phyloP scores from a whole-genome alignment of 2,329 filamentous ascomycete species.

The Phyllachora maydis region DNA sequence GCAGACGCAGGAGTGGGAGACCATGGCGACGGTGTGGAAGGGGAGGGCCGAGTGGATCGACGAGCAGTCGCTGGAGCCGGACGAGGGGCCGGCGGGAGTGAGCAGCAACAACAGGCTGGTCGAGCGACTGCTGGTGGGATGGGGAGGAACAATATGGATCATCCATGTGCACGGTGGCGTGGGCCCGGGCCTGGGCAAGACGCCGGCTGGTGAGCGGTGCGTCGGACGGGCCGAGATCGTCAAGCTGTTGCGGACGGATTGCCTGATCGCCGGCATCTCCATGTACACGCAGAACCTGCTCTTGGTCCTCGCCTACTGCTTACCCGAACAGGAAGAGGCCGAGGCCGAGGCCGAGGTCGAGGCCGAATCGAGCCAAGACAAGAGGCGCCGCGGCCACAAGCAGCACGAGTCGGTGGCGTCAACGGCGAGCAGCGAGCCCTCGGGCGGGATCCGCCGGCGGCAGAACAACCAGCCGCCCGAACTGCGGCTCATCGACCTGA shows the following conservation, averaged over 20 bases:
- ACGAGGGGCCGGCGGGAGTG: no score
- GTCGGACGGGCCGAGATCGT: slow-evolving; percentile 74
- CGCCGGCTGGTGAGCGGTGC: slow-evolving; percentile 47
- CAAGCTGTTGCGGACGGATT: slow-evolving; percentile 95
- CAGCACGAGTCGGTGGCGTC: slow-evolving; percentile 23
- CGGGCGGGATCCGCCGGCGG: slow-evolving; percentile 45
- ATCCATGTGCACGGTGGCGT: slow-evolving; percentile 77
- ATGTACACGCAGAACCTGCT: slow-evolving; percentile 86
- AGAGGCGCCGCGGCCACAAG: slow-evolving; percentile 17
- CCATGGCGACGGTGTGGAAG: slow-evolving; percentile 94
- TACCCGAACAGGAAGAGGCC: slow-evolving; percentile 48
- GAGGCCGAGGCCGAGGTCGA: slow-evolving; percentile 16
- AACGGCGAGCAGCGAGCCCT: slow-evolving; percentile 33
- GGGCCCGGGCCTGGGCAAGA: slow-evolving; percentile 41
- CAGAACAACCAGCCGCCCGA: slow-evolving; percentile 74
- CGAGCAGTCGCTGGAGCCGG: slow-evolving; percentile 54
- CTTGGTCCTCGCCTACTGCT: slow-evolving; percentile 79
- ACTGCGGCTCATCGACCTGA: slow-evolving; percentile 73
- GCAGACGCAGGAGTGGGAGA: slow-evolving; percentile 73
- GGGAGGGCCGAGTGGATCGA: slow-evolving; percentile 86
- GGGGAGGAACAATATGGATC: slow-evolving; percentile 93
- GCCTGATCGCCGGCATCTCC: slow-evolving; percentile 91
- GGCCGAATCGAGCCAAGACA: slow-evolving; percentile 1
- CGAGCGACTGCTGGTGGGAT: slow-evolving; percentile 79
- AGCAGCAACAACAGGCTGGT: slow-evolving; percentile 24